A percentile compares a stretch with the other conserved stretches of the same genome.
Conservation (phyloP, 1,139 yeast species). For the Hansenula anomala region DNA sequence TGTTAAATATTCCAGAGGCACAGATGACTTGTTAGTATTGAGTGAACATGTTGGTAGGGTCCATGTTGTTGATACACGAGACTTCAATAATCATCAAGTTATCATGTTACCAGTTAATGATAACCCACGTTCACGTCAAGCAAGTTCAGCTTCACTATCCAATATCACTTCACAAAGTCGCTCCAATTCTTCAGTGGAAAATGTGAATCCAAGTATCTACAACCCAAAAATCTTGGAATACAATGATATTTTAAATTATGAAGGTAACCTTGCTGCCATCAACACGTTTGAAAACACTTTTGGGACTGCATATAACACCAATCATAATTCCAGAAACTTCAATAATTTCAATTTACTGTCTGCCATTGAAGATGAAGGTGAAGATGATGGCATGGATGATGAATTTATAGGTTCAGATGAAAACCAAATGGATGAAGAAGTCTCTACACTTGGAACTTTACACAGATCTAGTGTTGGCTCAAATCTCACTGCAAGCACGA, state of each 20-base stretch:
- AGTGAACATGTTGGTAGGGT: conserved; percentile 86
- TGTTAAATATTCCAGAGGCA: conserved; percentile 57
- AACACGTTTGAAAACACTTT: not conserved
- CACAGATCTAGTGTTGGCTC: not conserved
- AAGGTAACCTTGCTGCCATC: conserved; percentile 9
- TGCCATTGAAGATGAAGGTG: conserved; percentile 6
- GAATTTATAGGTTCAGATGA: conserved; percentile 6
- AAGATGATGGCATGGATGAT: not conserved
- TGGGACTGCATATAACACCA: conserved; percentile 1
- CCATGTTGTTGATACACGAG: conserved; percentile 75
- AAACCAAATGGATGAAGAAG: conserved; percentile 5
- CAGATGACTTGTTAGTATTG: conserved; percentile 70
- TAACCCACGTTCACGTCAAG: conserved; percentile 3
- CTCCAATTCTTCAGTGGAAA: not conserved
- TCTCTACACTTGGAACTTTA: not conserved
- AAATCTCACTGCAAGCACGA: not conserved
- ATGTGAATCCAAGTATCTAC: conserved; percentile 4
- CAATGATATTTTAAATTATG: conserved; percentile 18
- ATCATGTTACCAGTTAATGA: conserved; percentile 45
- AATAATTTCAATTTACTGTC: conserved; percentile 18
- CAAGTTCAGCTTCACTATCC: conserved; percentile 6
- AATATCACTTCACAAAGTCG: not conserved
- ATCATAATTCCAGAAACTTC: conserved; percentile 14
- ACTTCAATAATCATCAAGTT: conserved; percentile 71
- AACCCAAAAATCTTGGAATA: conserved; percentile 21